Conservation (phyloP, 805 yeast genomes). For the Debaryomyces castellii region DNA sequence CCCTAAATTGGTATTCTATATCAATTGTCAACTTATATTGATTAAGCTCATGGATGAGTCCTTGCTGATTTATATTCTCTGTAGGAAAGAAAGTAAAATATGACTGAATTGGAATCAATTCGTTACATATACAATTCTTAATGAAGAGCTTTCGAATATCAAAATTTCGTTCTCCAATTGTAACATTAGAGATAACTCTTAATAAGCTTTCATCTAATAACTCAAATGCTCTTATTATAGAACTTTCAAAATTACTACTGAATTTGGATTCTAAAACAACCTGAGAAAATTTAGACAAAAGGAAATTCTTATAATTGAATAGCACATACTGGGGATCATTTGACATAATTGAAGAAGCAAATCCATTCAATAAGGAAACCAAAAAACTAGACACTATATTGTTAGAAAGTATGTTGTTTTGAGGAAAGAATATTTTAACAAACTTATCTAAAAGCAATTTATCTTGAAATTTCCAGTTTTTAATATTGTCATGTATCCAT, state of each 20-base stretch:
- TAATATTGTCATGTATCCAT: constrained; percentile 27
- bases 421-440: constrained; percentile 7
- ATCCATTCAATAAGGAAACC: constrained; percentile 19
- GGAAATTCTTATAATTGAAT: constrained; percentile 36
- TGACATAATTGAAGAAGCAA: constrained; percentile 14
- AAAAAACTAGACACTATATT: constrained; percentile 18
- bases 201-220: constrained; percentile 12
- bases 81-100: constrained; percentile 27
- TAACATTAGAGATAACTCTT: constrained; percentile 9
- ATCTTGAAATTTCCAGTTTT: constrained; percentile 19
- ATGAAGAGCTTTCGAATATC: constrained; percentile 29
- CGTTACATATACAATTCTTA: constrained; percentile 30
- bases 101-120: constrained; percentile 22
- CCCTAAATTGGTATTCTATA: constrained; percentile 22
- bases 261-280: constrained; percentile 17
- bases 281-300: constrained; percentile 27
- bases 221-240: constrained; percentile 13
- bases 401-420: constrained; percentile 10
- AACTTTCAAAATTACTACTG: constrained; percentile 13
- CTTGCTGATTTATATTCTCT: constrained; percentile 23
- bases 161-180: constrained; percentile 4
- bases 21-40: constrained; percentile 21
- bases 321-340: constrained; percentile 22
- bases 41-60: constrained; percentile 25
- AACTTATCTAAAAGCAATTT: constrained; percentile 12